These are phyloP conservation scores for Hypsizygus ulmarius DNA, from an alignment of 1,284 basidiomycete genomes.

Conservation along the genomic window DNA sequence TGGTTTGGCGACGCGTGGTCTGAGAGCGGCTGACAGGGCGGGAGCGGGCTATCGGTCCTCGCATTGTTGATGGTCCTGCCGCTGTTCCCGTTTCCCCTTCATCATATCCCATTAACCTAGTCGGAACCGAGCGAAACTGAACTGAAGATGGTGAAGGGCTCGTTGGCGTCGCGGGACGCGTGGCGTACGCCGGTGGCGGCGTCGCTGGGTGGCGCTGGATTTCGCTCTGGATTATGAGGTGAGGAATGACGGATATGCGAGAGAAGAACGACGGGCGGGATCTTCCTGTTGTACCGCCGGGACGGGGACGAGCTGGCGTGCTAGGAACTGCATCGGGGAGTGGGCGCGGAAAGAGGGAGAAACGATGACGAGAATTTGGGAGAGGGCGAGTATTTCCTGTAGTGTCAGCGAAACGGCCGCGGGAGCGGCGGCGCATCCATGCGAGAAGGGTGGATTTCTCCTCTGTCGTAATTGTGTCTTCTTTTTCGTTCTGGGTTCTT, in stretches of 20 bases:
- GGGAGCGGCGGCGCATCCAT: constrained; percentile 21
- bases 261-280: constrained; percentile 8
- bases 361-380: background rate
- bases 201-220: constrained; percentile 1
- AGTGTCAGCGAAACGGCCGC: constrained; percentile 19
- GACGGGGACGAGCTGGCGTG: too few relatives aligned
- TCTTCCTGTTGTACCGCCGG: too few relatives aligned
- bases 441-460: constrained; percentile 12
- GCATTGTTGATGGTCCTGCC: too few relatives aligned
- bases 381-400: background rate
- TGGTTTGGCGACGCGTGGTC: background rate
- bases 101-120: too few relatives aligned
- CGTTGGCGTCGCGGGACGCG: background rate
- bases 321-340: background rate
- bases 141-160: background rate
- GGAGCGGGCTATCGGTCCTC: too few relatives aligned
- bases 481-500: too few relatives aligned
- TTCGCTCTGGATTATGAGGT: background rate
- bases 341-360: background rate
- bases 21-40: too few relatives aligned
- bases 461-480: background rate
- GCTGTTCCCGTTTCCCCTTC: too few relatives aligned
- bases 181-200: constrained; percentile 4
- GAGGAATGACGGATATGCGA: constrained; percentile 10
- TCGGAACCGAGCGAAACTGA: too few relatives aligned